A percentile compares a stretch with the other conserved stretches of the same genome.
Evolutionary conservation across 352 stramenopile species (phyloP).

Genomic region (Peronospora destructor): DNA sequence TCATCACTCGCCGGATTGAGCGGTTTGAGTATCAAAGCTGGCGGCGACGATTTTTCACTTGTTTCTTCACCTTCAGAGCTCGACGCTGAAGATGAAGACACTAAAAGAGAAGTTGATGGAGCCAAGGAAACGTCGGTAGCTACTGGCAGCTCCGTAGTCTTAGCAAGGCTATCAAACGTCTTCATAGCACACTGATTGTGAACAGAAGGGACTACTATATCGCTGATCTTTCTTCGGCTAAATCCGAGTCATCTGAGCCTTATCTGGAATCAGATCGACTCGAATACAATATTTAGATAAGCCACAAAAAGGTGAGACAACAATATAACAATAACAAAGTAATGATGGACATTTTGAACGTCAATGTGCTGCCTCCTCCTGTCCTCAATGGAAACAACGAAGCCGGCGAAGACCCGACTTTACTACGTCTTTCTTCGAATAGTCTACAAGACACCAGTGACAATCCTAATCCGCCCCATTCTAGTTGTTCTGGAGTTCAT

Average conservation of each 20-base stretch:
- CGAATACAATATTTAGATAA: not conserved
- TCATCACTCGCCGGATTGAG: not conserved
- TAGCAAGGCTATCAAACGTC: not conserved
- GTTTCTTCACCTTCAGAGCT: slow-evolving; percentile 28
- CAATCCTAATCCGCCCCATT: slow-evolving; percentile 4
- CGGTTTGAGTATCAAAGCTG: slow-evolving; percentile 14
- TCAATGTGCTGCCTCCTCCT: slow-evolving; percentile 20
- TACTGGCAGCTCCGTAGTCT: not conserved
- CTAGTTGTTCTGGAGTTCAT: slow-evolving; percentile 4
- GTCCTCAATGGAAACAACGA: slow-evolving; percentile 21
- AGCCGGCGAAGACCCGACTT: slow-evolving; percentile 7
- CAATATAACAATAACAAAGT: not conserved
- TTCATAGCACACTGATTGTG: too few species aligned
- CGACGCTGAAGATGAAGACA: slow-evolving; percentile 27
- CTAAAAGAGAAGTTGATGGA: slow-evolving; percentile 2
- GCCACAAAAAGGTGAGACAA: too few species aligned
- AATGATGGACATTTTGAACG: slow-evolving; percentile 22
- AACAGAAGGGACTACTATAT: too few species aligned
- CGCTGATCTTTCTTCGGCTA: too few species aligned
- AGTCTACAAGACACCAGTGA: slow-evolving; percentile 21
- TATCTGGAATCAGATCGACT: too few species aligned
- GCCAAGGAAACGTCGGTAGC: not conserved
- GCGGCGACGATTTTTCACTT: slow-evolving; percentile 18
- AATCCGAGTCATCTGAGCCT: too few species aligned
- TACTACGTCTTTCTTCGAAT: slow-evolving; percentile 16